These are phyloP conservation scores for Mycena vulgaris DNA, from an alignment of 768 basidiomycete genomes.

Conservation along the genomic window DNA sequence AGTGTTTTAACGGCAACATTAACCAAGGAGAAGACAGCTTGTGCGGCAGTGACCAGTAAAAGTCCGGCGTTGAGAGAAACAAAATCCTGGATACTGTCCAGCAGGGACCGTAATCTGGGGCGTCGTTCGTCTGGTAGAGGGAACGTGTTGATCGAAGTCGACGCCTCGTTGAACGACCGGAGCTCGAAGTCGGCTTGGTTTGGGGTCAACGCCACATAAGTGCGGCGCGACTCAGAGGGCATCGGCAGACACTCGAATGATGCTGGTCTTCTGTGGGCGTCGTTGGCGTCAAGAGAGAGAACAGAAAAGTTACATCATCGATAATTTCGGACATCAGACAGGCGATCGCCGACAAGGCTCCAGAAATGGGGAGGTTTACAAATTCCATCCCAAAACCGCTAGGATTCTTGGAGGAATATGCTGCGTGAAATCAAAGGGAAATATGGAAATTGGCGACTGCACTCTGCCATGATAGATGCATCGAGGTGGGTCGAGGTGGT, in stretches of 20 bases:
- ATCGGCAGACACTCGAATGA: background rate
- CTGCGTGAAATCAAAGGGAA: no score
- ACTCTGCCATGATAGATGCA: no score
- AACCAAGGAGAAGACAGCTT: conserved; percentile 74
- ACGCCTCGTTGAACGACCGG: background rate
- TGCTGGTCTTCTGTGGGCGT: background rate
- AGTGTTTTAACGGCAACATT: conserved; percentile 76
- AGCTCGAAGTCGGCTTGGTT: conserved; percentile 34
- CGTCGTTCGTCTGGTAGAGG: background rate
- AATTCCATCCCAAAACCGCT: no score
- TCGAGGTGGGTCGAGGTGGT: no score
- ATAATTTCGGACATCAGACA: conserved; percentile 7
- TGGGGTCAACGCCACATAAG: conserved; percentile 33
- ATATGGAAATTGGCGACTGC: no score
- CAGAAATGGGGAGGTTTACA: background rate
- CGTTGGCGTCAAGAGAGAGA: conserved; percentile 9
- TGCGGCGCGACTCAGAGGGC: conserved; percentile 29
- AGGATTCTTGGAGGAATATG: no score
- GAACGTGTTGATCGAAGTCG: conserved; percentile 4
- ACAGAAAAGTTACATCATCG: conserved; percentile 25
- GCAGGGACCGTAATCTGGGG: conserved; percentile 3
- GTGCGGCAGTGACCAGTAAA: conserved; percentile 68
- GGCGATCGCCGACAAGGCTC: background rate
- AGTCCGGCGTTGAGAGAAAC: conserved; percentile 66
- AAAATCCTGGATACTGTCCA: conserved; percentile 24